phyloP scores from a whole-genome alignment of 306 rosid genomes.

The Sindora glabra region DNA sequence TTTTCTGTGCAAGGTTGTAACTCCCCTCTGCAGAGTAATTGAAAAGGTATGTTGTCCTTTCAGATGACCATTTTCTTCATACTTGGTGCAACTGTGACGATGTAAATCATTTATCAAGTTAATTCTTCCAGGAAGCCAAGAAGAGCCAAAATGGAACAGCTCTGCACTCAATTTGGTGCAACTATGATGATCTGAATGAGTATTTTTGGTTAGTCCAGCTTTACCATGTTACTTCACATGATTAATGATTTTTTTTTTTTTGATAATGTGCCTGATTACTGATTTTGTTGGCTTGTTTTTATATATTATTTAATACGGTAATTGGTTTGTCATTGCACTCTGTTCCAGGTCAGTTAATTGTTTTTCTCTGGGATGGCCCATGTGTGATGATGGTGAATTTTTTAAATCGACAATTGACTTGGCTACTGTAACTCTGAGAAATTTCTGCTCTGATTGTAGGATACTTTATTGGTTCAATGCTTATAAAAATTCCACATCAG shows the following conservation, averaged over 20 bases:
- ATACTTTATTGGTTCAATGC: constrained; percentile 6
- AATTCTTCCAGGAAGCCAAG: constrained; percentile 59
- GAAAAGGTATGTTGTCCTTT: constrained; percentile 52
- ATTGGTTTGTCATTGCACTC: constrained; percentile 4
- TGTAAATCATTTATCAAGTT: too few relatives aligned
- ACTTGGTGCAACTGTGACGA: too few relatives aligned
- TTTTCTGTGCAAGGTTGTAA: constrained; percentile 77
- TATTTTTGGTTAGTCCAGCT: constrained; percentile 77
- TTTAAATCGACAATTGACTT: constrained; percentile 70
- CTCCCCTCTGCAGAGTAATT: constrained; percentile 73
- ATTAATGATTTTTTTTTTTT: too few relatives aligned
- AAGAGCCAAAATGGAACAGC: constrained; percentile 70
- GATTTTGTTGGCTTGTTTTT: constrained; percentile 16
- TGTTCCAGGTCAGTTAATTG: constrained; percentile 72
- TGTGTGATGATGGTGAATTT: constrained; percentile 96
- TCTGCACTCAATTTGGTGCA: constrained; percentile 83
- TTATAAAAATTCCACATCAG: constrained; percentile 33
- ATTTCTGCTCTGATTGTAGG: not conserved
- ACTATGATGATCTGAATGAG: constrained; percentile 93
- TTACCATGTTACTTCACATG: constrained; percentile 10
- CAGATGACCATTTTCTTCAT: too few relatives aligned
- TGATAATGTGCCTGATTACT: too few relatives aligned
- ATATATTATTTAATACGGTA: not conserved
- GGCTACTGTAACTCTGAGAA: constrained; percentile 19
- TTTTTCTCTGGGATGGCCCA: constrained; percentile 99